phyloP scores from a whole-genome alignment of 2,329 filamentous ascomycete species.

The Trichoderma harzianum region DNA sequence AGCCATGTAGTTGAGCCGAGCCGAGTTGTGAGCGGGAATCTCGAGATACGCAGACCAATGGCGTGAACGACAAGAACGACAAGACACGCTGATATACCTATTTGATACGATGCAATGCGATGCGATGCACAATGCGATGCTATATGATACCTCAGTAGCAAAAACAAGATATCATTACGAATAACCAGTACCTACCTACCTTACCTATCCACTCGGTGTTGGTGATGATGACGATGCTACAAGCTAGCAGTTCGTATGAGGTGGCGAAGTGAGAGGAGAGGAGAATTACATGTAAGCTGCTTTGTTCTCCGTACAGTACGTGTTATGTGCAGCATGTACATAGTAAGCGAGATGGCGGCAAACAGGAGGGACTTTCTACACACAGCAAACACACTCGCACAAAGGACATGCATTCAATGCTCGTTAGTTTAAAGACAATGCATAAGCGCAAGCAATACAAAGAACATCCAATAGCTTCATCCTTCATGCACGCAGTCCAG shows the following conservation, averaged over 20 bases:
- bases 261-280: not conserved
- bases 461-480: not conserved
- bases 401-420: not conserved
- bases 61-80: not conserved
- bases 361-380: not conserved
- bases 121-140: not conserved
- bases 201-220: not conserved
- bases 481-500: not conserved
- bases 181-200: not conserved
- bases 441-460: not conserved
- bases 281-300: not conserved
- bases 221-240: not conserved
- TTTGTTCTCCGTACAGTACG: not conserved
- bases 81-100: not conserved
- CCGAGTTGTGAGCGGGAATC: conserved; percentile 6
- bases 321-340: not conserved
- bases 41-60: not conserved
- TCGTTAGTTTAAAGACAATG: not conserved
- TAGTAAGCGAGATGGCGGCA: not conserved
- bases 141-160: not conserved
- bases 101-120: not conserved
- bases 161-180: not conserved
- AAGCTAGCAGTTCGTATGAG: not conserved
- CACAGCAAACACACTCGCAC: not conserved
- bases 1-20: conserved; percentile 30